A percentile compares a stretch with the other conserved stretches of the same genome.
Conservation (phyloP, 2,329 filamentous ascomycete species). For the Epichloe typhina region DNA sequence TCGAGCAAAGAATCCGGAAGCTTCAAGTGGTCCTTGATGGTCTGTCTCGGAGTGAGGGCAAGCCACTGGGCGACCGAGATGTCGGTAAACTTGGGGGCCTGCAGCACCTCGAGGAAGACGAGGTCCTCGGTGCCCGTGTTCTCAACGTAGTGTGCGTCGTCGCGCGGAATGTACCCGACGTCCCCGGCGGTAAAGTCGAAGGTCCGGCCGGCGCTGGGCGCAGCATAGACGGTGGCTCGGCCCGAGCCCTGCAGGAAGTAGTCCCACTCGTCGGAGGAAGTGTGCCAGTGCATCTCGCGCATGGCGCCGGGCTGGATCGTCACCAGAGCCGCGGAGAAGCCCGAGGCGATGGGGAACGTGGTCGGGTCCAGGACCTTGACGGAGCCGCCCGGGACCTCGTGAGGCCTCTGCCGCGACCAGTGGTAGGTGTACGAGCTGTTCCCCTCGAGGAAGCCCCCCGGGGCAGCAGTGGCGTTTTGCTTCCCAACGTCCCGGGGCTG, state of each 20-base stretch:
- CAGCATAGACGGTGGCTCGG: slow-evolving; percentile 41
- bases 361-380: slow-evolving; percentile 46
- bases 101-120: slow-evolving; percentile 46
- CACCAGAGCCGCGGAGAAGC: slow-evolving; percentile 43
- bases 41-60: slow-evolving; percentile 41
- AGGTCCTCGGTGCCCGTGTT: slow-evolving; percentile 45
- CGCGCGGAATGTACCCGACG: slow-evolving; percentile 41
- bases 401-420: slow-evolving; percentile 36
- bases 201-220: slow-evolving; percentile 34
- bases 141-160: slow-evolving; percentile 44
- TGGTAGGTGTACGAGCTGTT: slow-evolving; percentile 34
- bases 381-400: slow-evolving; percentile 38
- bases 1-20: slow-evolving; percentile 24
- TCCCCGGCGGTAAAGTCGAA: slow-evolving; percentile 48
- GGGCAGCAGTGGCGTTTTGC: slow-evolving; percentile 34
- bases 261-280: slow-evolving; percentile 45
- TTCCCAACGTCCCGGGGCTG: slow-evolving; percentile 30
- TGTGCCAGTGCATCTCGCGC: slow-evolving; percentile 53
- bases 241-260: slow-evolving; percentile 45
- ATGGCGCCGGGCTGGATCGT: slow-evolving; percentile 48
- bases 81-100: slow-evolving; percentile 37
- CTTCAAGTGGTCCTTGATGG: slow-evolving; percentile 43
- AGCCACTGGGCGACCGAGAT: slow-evolving; percentile 46
- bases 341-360: slow-evolving; percentile 42
- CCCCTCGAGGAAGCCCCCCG: slow-evolving; percentile 29